Conservation (phyloP, 768 basidiomycete genomes). For the Rhodotorula sphaerocarpa region DNA sequence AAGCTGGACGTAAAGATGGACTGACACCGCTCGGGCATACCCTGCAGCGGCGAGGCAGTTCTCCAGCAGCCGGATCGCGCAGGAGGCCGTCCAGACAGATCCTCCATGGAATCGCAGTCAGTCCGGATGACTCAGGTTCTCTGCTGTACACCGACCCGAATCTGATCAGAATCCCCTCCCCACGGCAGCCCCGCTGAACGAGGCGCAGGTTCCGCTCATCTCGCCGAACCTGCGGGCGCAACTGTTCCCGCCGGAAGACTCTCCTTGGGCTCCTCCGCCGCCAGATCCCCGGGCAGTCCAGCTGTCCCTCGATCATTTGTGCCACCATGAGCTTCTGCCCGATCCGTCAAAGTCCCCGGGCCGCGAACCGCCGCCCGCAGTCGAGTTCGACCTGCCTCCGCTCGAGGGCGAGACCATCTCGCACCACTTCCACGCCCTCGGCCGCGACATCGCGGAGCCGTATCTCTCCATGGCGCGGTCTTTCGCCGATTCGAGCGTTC, state of each 20-base stretch:
- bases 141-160: not conserved
- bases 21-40: no score
- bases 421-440: constrained; percentile 82
- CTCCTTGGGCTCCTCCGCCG: constrained; percentile 11
- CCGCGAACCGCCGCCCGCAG: constrained; percentile 50
- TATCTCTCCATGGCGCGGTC: constrained; percentile 63
- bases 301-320: constrained; percentile 23
- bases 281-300: constrained; percentile 16
- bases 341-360: not conserved
- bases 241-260: constrained; percentile 21
- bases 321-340: constrained; percentile 22
- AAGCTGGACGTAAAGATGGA: no score
- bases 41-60: not conserved
- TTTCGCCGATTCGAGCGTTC: constrained; percentile 53
- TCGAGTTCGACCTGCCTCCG: constrained; percentile 68
- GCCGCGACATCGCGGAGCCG: constrained; percentile 60
- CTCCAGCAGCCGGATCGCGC: not conserved
- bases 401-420: constrained; percentile 72
- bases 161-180: not conserved
- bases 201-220: constrained; percentile 31
- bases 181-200: constrained; percentile 21
- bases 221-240: constrained; percentile 26
- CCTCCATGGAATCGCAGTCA: not conserved
- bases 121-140: no score
- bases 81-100: not conserved